Base-by-base conservation (phyloP, 2,329 filamentous ascomycete genomes). In the Colletotrichum navitas region DNA sequence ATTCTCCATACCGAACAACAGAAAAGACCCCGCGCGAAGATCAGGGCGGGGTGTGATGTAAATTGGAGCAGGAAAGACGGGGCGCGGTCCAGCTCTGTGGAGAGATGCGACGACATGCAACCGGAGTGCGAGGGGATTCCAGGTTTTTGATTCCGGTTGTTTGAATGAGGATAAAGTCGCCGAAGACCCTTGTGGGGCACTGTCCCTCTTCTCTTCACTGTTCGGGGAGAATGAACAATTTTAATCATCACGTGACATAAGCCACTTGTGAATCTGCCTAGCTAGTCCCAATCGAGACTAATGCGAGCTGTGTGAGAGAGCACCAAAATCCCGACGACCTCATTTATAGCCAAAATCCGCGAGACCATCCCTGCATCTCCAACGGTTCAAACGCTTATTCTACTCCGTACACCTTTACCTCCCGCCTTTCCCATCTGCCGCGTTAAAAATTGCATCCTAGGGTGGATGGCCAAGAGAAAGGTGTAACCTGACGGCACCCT, bases 81-180 rank as follows among this genome's bases (percentile, higher is more conserved):
- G 68, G 68, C 68, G 29, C 59, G 59, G 68, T 54, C 63, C 68
- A 68, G 59, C 68, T 71, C 68, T 71, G 68, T 68, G 68, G 68
- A 71, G 65, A 62, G 68, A 47, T 12, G 45, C 45, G 45, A 47
- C 21, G 45, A n/a, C n/a, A 34, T 63, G 64, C 32, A 65, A 71
- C 62, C 59, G 29, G 52, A 55, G 47, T 39, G 54, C 36, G 43
- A 68, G 69, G 65, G 47, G 56, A 72, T 64, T 72, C 54, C 69
- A 69, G 59, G 69, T 68, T 69, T 72, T 64, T 45, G 47, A 45
- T 6, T 26, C n/a, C 34, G 34, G 16, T 39, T 16, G 4, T 24
- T 55, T 26, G 1, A 7, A 43, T 34, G 21, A 45, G 54, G 65
- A 18, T 3, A 72, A 69, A 72, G 43, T 61, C 60, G 59, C 69